phyloP scores from a whole-genome alignment of 306 rosid species.

The Fagus sylvatica region DNA sequence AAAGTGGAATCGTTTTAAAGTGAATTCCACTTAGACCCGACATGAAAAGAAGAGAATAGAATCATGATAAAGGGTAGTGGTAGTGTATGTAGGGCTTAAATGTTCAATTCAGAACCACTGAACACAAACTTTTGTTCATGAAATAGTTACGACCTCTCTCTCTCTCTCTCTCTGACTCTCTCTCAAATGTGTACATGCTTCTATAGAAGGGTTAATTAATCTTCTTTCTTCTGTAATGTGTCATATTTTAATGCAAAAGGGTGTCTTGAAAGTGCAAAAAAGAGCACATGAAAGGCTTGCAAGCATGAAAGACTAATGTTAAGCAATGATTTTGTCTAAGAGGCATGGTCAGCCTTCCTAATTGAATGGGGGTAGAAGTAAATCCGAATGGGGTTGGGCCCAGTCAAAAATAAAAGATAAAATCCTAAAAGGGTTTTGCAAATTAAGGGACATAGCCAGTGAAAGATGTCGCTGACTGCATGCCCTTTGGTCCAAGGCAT shows the following conservation, averaged over 20 bases:
- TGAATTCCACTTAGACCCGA: slow-evolving; percentile 20
- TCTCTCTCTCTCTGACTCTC: neutral
- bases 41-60: slow-evolving; percentile 16
- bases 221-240: slow-evolving; percentile 5
- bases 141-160: slow-evolving; percentile 1
- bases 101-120: slow-evolving; percentile 15
- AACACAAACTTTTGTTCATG: neutral
- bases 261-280: slow-evolving; percentile 17
- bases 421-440: neutral
- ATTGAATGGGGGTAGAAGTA: neutral
- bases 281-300: slow-evolving; percentile 23
- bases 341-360: slow-evolving; percentile 38
- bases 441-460: slow-evolving; percentile 25
- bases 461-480: slow-evolving; percentile 17
- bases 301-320: slow-evolving; percentile 41
- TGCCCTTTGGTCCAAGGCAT: neutral
- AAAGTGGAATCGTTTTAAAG: slow-evolving; percentile 21
- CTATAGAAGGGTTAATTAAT: neutral
- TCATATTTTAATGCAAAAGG: slow-evolving; percentile 25
- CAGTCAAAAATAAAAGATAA: neutral
- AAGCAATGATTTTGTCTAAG: slow-evolving; percentile 55
- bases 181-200: neutral
- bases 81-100: slow-evolving; percentile 14
- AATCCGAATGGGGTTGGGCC: neutral
- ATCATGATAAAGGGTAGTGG: slow-evolving; percentile 29